Evolutionary conservation across 2,329 filamentous ascomycete species (phyloP).

Genomic region (Parascedosporium putredinis): DNA sequence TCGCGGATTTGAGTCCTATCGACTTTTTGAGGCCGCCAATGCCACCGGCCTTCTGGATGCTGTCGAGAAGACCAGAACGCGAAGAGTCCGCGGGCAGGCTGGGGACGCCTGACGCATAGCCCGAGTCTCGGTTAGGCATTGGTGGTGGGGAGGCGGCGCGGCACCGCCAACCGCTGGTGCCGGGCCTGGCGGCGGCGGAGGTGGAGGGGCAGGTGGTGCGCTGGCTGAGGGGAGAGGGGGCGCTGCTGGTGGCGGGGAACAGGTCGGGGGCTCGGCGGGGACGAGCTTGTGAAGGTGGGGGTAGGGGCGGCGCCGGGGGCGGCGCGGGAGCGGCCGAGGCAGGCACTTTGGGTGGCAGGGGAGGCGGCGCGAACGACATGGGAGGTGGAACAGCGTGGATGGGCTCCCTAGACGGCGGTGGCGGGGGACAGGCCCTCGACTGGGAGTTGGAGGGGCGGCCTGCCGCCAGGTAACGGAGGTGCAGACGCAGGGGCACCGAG

Average conservation of each 20-base stretch:
- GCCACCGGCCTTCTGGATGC: conserved; percentile 61
- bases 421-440: conserved; percentile 63
- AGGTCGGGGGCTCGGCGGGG: conserved; percentile 42
- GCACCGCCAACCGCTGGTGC: conserved; percentile 22
- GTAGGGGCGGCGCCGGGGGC: conserved; percentile 24
- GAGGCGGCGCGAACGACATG: conserved; percentile 25
- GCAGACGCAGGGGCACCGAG: conserved; percentile 55
- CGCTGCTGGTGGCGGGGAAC: conserved; percentile 41
- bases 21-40: conserved; percentile 66
- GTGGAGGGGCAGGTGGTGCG: conserved; percentile 36
- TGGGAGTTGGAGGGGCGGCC: conserved; percentile 61
- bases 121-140: conserved; percentile 47
- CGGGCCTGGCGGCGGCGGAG: conserved; percentile 24
- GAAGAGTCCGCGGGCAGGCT: conserved; percentile 29
- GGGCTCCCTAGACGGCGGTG: conserved; percentile 43
- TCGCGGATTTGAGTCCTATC: conserved; percentile 60
- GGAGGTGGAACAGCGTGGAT: conserved; percentile 20
- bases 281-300: conserved; percentile 30
- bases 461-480: conserved; percentile 38
- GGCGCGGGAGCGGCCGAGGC: no score
- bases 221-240: conserved; percentile 26
- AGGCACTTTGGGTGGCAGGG: conserved; percentile 39
- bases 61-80: conserved; percentile 54
- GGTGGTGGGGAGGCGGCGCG: conserved; percentile 34
- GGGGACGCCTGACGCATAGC: conserved; percentile 44